Conservation (phyloP, 805 yeast species). For the Candida saitoana region DNA sequence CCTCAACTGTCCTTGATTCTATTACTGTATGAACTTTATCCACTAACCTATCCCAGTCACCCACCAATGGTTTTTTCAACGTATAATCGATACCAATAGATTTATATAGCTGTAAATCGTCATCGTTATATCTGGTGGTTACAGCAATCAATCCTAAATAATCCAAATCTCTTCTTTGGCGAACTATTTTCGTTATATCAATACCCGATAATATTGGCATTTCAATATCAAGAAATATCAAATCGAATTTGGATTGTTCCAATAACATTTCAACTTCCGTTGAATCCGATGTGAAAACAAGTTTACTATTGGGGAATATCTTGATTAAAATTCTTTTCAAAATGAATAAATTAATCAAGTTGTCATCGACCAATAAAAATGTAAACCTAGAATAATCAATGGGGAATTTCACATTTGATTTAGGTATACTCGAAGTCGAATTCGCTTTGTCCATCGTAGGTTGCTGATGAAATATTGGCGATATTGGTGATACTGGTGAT, state of each 20-base stretch:
- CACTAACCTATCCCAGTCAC: neutral
- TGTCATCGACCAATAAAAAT: slow-evolving; percentile 39
- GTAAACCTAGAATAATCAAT: neutral
- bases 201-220: slow-evolving; percentile 42
- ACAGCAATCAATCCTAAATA: slow-evolving; percentile 36
- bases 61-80: slow-evolving; percentile 32
- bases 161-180: slow-evolving; percentile 9
- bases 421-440: neutral
- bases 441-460: neutral
- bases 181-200: slow-evolving; percentile 25
- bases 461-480: too few species aligned
- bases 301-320: slow-evolving; percentile 30
- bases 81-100: slow-evolving; percentile 38
- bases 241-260: slow-evolving; percentile 18
- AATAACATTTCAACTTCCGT: slow-evolving; percentile 22
- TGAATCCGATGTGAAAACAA: slow-evolving; percentile 27
- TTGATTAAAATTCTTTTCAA: slow-evolving; percentile 27
- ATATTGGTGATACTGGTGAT: neutral
- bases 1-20: neutral
- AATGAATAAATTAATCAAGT: slow-evolving; percentile 36
- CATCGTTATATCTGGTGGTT: slow-evolving; percentile 28
- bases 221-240: slow-evolving; percentile 41
- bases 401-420: neutral
- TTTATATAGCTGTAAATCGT: slow-evolving; percentile 28
- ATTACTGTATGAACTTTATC: neutral